Percentiles rank a stretch among this genome's conserved stretches.
These are phyloP conservation scores for Amanita pseudoporphyria DNA, from an alignment of 768 basidiomycete genomes.

Conservation along the genomic window DNA sequence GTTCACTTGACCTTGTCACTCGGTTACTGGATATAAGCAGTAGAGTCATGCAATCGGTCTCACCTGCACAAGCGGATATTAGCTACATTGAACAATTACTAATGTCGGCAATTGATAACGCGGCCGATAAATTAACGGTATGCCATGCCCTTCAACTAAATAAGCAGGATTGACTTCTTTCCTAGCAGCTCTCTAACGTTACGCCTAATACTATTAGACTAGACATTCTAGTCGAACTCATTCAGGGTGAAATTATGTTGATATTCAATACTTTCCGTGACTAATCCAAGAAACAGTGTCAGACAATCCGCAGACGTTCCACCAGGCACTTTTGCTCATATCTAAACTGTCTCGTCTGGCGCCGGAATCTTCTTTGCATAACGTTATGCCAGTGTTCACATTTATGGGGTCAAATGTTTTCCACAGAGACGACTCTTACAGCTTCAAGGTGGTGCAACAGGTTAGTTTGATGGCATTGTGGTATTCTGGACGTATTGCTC, in stretches of 20 bases:
- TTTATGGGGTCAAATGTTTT: conserved; percentile 99
- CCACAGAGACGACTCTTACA: conserved; percentile 93
- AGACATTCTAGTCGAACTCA: conserved; percentile 81
- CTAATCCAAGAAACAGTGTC: conserved; percentile 34
- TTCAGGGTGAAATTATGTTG: conserved; percentile 46
- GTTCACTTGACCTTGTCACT: conserved; percentile 63
- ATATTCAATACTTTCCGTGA: neutral
- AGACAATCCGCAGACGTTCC: conserved; percentile 88
- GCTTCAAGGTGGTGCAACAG: conserved; percentile 91
- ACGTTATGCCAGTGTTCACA: conserved; percentile 97
- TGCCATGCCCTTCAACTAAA: conserved; percentile 10
- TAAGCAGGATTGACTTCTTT: neutral
- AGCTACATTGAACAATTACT: conserved; percentile 77
- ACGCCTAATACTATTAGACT: conserved; percentile 56
- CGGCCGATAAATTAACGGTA: conserved; percentile 48
- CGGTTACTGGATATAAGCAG: conserved; percentile 65
- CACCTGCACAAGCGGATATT: conserved; percentile 50
- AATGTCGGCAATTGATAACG: conserved; percentile 70
- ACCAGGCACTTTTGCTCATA: conserved; percentile 84
- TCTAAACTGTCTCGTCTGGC: conserved; percentile 75
- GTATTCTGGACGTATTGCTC: neutral
- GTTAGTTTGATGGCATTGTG: conserved; percentile 26
- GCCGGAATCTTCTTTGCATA: conserved; percentile 86
- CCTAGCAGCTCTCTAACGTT: conserved; percentile 43
- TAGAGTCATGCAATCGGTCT: conserved; percentile 47